phyloP scores from a whole-genome alignment of 169 alveolate genomes.

The Eimeria necatrix region DNA sequence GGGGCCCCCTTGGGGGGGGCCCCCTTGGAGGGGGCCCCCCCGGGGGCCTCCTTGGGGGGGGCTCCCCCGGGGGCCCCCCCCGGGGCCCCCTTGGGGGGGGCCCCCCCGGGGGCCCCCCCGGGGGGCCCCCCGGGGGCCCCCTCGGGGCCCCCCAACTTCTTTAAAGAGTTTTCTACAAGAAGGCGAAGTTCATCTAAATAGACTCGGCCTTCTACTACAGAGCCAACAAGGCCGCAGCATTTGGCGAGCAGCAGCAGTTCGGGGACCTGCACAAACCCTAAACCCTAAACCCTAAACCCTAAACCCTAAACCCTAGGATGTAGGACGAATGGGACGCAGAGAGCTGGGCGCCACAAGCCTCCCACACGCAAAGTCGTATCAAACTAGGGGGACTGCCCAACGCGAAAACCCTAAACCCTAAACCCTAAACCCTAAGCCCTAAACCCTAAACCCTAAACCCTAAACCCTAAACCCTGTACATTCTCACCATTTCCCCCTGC shows the following conservation, averaged over 20 bases:
- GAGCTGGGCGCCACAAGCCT: constrained; percentile 13
- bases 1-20: no score
- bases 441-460: constrained; percentile 10
- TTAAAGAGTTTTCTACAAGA: constrained; percentile 55
- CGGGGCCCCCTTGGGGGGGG: no score
- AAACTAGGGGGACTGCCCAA: not conserved
- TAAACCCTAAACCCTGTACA: not conserved
- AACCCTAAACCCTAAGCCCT: constrained; percentile 34
- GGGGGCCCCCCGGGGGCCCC: no score
- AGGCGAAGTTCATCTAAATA: constrained; percentile 49
- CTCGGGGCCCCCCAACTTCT: not conserved
- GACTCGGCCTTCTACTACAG: constrained; percentile 8
- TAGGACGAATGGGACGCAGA: constrained; percentile 23
- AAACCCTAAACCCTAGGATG: constrained; percentile 66
- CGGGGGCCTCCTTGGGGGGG: no score
- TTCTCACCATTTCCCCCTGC: not conserved
- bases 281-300: not conserved
- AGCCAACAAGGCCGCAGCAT: constrained; percentile 71
- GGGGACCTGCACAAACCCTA: constrained; percentile 13
- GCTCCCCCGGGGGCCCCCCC: no score
- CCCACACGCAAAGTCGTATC: not conserved
- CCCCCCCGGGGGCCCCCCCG: not conserved
- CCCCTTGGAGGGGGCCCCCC: no score
- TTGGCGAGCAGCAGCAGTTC: constrained; percentile 67
- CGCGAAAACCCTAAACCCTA: constrained; percentile 6